Evolutionary conservation across 305 asterid species (phyloP), one percentile per base, ranked within the genome.

Genomic region (Fraxinus ornus): DNA sequence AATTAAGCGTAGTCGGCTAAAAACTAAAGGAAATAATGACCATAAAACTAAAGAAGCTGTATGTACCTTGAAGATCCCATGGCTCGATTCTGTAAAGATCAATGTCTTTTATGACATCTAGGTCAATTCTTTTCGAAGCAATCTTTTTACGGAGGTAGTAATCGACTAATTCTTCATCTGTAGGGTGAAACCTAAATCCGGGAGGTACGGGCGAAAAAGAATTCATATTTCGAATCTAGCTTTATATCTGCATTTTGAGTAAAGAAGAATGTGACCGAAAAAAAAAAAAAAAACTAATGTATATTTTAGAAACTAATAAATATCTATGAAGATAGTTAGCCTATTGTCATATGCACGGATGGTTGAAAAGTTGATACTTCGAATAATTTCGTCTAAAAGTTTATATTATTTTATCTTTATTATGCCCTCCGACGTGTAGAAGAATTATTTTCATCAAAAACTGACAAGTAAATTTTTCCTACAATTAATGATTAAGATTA

Each of bases 171-270:
- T 93, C 97, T 87, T 93, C 97, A 74, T 93, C 97, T 0, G 97
- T 93, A 3, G 97, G 97, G 87, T 93, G 97, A 78, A 93, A 93
- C 76, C 97, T 79, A 78, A 91, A 91, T n/a, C 97, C 97, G 1
- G 95, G 97, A 80, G 94, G 94, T 75, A 90, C 93, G 77, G 87
- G 90, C 73, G 94, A 75, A 78, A 89, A 89, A 1, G 90, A 77
- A 80, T 89, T 74, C 95, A 92, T 91, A 37, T 81, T 49, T 36
- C 81, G 74, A 60, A 33, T 62, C 13, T 47, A 12, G 49, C 41
- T 75, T 39, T 35, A 26, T 6, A 84, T 90, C 92, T 91, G 91
- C 79, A 84, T 79, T 82, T 66, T 17, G 10, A 10, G n/a, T 75
- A 19, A 10, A 36, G 12, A 77, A 39, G 17, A 52, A 33, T 77